Evolutionary conservation across 805 yeast species (phyloP), one percentile per base, ranked within the genome.

Genomic region (Saccharomycopsis selenospora): DNA sequence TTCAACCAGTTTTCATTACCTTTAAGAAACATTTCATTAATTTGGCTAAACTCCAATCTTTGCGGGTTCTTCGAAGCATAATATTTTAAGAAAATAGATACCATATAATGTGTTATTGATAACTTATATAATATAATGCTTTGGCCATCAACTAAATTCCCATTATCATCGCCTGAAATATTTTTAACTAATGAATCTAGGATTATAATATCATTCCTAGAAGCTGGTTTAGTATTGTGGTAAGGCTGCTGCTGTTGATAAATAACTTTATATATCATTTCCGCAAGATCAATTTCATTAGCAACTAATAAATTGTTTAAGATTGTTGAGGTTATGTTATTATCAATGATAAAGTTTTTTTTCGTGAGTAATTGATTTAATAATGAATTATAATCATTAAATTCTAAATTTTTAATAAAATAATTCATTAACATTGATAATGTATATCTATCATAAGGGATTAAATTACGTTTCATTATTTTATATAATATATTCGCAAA

Each of bases 361-460:
- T 17, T 33, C 18, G 10, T 33, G 10, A 33, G 38, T 4, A 33
- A 17, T 20, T 33, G 38, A 14, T 20, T 33, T 20, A 33, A 33
- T 6, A 33, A 20, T 6, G 10, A 6, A 14, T 33, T 33, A 20
- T 14, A 33, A 10, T 33, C 18, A 17, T 4, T 17, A 6, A 33
- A 4, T 14, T 33, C 18, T 2, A 18, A 13, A 4, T 30, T n/a
- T 23, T 23, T 17, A 20, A 36, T 13, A 30, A 20, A 29, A 30
- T 43, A 43, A 30, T 43, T 43, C 28, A 29, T 28, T 23, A 43
- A 24, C 2, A 17, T 24, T 14, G 38, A 26, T 6, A 24, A 28
- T n/a, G 36, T 43, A 25, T 28, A 43, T 23, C 46, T n/a, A 30
- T 43, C 46, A 14, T 43, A 33, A 17, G 46, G 24, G 27, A 43